These are phyloP conservation scores for Phanerodontia chrysosporium DNA, from an alignment of 768 basidiomycete species.

Conservation along the genomic window DNA sequence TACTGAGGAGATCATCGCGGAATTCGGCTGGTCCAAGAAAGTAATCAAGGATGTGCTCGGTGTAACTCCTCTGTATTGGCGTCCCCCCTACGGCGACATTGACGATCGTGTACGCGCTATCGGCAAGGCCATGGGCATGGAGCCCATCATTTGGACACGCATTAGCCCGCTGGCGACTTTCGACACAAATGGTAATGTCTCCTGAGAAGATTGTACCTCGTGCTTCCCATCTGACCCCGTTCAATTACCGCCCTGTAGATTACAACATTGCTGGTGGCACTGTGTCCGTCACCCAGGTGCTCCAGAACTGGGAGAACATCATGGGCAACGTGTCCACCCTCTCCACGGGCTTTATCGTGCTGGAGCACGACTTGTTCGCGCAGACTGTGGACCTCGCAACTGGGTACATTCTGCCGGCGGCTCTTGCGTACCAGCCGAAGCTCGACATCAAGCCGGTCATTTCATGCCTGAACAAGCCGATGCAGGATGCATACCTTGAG, in stretches of 20 bases:
- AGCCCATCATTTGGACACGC: constrained; percentile 82
- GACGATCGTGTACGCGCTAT: constrained; percentile 88
- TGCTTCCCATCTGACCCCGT: background rate
- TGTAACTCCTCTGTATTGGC: constrained; percentile 73
- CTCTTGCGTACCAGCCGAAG: constrained; percentile 56
- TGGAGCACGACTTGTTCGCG: constrained; percentile 85
- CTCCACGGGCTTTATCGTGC: constrained; percentile 79
- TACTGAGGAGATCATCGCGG: constrained; percentile 81
- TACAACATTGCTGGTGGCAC: constrained; percentile 74
- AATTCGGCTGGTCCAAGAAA: constrained; percentile 85
- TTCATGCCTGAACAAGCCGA: constrained; percentile 53
- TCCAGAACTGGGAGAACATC: constrained; percentile 73
- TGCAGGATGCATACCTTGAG: constrained; percentile 75
- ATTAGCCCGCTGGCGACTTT: constrained; percentile 57
- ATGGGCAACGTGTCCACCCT: constrained; percentile 54
- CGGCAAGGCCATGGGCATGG: constrained; percentile 75
- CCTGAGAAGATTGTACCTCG: background rate
- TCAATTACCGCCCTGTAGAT: constrained; percentile 38
- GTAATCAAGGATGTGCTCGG: constrained; percentile 79
- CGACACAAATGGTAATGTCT: constrained; percentile 57
- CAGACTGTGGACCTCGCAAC: constrained; percentile 82
- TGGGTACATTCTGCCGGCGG: constrained; percentile 82
- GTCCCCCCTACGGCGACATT: constrained; percentile 80
- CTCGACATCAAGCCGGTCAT: constrained; percentile 74
- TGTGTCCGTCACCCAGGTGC: constrained; percentile 52